phyloP scores from a whole-genome alignment of 345 rosid genomes.

The Brassica napus region DNA sequence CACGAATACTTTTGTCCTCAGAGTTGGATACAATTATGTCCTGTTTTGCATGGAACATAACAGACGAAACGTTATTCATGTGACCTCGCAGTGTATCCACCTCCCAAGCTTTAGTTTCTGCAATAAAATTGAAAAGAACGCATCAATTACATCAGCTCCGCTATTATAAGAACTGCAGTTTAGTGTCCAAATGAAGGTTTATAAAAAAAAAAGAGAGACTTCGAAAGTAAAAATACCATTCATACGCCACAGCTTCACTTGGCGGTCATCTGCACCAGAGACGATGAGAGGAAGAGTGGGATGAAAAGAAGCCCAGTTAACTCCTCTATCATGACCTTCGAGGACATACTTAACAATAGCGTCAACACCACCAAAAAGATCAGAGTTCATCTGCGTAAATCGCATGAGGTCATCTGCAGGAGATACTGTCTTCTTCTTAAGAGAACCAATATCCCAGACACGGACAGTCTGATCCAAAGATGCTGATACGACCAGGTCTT shows the following conservation, averaged over 20 bases:
- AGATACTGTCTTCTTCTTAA: constrained; percentile 68
- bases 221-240: not conserved
- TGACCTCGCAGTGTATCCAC: constrained; percentile 1
- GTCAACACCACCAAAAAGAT: not conserved
- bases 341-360: not conserved
- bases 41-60: not conserved
- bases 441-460: constrained; percentile 83
- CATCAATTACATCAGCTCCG: not conserved
- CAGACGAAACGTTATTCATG: not conserved
- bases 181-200: not conserved
- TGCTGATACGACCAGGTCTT: constrained; percentile 56
- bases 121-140: not conserved
- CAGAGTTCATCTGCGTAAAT: not conserved
- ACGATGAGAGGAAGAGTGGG: constrained; percentile 82
- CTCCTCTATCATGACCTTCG: constrained; percentile 42
- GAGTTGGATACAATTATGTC: not conserved
- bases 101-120: constrained; percentile 2
- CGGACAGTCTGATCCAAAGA: constrained; percentile 51
- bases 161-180: not conserved
- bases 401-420: constrained; percentile 45
- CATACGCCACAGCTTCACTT: not conserved
- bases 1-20: not conserved
- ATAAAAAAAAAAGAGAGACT: not conserved
- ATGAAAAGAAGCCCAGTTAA: constrained; percentile 94
- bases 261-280: constrained; percentile 74